phyloP scores from a whole-genome alignment of 495 filamentous ascomycete genomes.

The Aspergillus olivimuriae region DNA sequence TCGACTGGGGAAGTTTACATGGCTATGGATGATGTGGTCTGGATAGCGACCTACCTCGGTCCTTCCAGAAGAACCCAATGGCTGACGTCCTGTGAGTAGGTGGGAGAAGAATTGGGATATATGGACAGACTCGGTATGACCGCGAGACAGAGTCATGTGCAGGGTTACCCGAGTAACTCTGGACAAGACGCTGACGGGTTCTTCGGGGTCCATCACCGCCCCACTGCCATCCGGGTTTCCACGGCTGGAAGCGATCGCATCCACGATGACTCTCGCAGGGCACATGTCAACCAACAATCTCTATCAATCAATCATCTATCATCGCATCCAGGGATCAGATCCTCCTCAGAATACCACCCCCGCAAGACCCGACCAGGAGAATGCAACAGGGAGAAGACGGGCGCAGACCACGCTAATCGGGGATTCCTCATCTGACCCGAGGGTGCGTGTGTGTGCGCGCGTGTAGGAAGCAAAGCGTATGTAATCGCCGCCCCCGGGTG shows the following conservation, averaged over 20 bases:
- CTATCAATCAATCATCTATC: not conserved
- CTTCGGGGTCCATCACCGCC: constrained; percentile 3
- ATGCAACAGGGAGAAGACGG: not conserved
- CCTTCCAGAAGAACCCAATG: too few relatives aligned
- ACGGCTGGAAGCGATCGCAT: constrained; percentile 2
- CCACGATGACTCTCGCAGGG: not conserved
- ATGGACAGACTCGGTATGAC: not conserved
- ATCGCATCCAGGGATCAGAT: too few relatives aligned
- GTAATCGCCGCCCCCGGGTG: not conserved
- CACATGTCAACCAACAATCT: not conserved
- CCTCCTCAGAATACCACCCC: too few relatives aligned
- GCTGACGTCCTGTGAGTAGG: constrained; percentile 1
- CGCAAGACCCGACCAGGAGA: not conserved
- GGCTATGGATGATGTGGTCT: too few relatives aligned
- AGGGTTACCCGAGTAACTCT: constrained; percentile 19
- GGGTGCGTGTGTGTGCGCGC: not conserved
- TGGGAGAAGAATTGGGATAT: not conserved
- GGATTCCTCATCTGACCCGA: constrained; percentile 6
- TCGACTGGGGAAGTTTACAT: too few relatives aligned
- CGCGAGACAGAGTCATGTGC: constrained; percentile 7
- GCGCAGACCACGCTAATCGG: not conserved
- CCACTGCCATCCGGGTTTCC: constrained; percentile 11
- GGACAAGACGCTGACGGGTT: constrained; percentile 3
- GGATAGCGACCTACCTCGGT: too few relatives aligned
- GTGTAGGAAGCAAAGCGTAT: not conserved